Conservation (phyloP, 1,284 basidiomycete species). For the Trichosporon faecale region DNA sequence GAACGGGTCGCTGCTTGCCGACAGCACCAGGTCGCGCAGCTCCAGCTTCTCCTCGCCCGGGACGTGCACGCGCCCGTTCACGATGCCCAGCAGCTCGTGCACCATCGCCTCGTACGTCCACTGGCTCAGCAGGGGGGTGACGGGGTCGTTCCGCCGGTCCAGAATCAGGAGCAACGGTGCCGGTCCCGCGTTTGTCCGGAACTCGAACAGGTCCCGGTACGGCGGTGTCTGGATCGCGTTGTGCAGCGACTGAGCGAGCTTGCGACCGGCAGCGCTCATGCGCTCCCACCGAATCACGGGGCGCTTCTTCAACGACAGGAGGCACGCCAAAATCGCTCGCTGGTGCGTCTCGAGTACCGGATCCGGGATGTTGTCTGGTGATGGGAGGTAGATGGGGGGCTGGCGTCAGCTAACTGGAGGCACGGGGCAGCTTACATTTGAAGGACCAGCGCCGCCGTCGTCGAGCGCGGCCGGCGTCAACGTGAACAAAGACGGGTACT, state of each 20-base stretch:
- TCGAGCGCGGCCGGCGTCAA: conserved; percentile 63
- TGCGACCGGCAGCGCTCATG: conserved; percentile 88
- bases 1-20: conserved; percentile 88
- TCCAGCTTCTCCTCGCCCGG: conserved; percentile 87
- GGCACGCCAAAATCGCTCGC: conserved; percentile 78
- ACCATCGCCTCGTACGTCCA: conserved; percentile 99
- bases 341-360: conserved; percentile 73
- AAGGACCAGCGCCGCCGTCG: conserved; percentile 50
- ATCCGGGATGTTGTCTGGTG: conserved; percentile 55
- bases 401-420: conserved; percentile 17
- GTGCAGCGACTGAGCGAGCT: conserved; percentile 79
- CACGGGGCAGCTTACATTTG: conserved; percentile 39
- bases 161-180: conserved; percentile 58
- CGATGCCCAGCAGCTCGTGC: conserved; percentile 89
- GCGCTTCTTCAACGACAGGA: conserved; percentile 94
- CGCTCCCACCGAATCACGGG: conserved; percentile 88
- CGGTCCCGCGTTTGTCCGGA: conserved; percentile 55
- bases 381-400: conserved; percentile 57
- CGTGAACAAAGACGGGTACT: conserved; percentile 83
- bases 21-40: conserved; percentile 88
- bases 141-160: conserved; percentile 94
- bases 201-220: conserved; percentile 56
- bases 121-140: conserved; percentile 93
- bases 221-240: conserved; percentile 50
- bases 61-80: conserved; percentile 83